These are phyloP conservation scores for Chenopodium album DNA, from an alignment of 148 eudicot species.

Conservation along the genomic window DNA sequence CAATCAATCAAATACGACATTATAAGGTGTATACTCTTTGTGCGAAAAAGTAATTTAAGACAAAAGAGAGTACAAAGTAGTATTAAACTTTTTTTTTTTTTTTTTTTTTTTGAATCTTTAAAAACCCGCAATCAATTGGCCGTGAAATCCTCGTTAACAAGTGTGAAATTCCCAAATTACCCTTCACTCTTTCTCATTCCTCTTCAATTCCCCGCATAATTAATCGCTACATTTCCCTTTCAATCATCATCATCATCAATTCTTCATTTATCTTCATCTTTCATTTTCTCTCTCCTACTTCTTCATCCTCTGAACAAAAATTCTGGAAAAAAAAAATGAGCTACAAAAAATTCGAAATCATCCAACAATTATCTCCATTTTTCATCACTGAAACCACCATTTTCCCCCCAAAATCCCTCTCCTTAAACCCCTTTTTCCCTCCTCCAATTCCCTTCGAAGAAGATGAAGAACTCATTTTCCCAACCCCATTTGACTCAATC, in stretches of 20 bases:
- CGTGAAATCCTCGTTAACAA: neutral
- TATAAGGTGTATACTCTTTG: too few species aligned
- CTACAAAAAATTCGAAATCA: slow-evolving; percentile 30
- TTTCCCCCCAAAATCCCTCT: slow-evolving; percentile 13
- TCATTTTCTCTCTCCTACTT: neutral
- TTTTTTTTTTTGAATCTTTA: neutral
- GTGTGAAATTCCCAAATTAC: neutral
- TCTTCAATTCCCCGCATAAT: neutral
- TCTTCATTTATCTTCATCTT: too few species aligned
- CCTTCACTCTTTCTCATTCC: neutral
- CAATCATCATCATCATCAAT: slow-evolving; percentile 1
- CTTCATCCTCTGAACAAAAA: neutral
- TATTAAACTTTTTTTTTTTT: neutral
- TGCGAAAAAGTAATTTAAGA: too few species aligned
- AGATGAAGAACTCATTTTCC: neutral
- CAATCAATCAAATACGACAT: too few species aligned
- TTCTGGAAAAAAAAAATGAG: slow-evolving; percentile 10
- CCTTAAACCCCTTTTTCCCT: slow-evolving; percentile 16
- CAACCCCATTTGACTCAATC: slow-evolving; percentile 26
- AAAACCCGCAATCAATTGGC: neutral
- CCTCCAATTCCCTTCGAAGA: slow-evolving; percentile 27
- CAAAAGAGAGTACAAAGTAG: too few species aligned
- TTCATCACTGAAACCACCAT: slow-evolving; percentile 14
- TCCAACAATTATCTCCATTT: slow-evolving; percentile 15
- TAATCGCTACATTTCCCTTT: neutral